A percentile compares a stretch with the other conserved stretches of the same genome.
Evolutionary conservation across 192 early-diverging fungal genomes (phyloP).

Genomic region (Coemansia sp.): DNA sequence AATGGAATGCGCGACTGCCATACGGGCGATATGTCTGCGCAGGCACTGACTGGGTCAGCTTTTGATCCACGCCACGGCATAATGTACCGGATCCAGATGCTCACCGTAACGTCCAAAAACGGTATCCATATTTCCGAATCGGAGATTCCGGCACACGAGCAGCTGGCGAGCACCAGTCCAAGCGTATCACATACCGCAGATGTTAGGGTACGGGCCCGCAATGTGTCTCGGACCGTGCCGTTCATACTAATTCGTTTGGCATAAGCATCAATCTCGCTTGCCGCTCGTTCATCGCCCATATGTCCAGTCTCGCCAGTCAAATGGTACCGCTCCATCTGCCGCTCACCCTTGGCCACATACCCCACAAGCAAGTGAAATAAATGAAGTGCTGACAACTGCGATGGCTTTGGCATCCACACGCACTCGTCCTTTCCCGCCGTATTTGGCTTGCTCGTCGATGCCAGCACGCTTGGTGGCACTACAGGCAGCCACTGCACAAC

Average conservation of each 20-base stretch:
- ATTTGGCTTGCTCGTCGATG: conserved; percentile 3
- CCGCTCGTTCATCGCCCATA: not conserved
- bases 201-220: conserved; percentile 20
- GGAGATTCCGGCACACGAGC: conserved; percentile 12
- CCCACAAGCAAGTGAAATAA: conserved; percentile 30
- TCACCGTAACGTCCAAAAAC: conserved; percentile 24
- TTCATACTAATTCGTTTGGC: conserved; percentile 38
- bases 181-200: conserved; percentile 21
- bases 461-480: conserved; percentile 11
- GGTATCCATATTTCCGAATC: conserved; percentile 44
- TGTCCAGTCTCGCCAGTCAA: conserved; percentile 9
- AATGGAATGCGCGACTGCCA: conserved; percentile 44
- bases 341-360: conserved; percentile 40
- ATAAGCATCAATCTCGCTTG: conserved; percentile 10
- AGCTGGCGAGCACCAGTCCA: conserved; percentile 21
- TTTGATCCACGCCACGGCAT: conserved; percentile 42
- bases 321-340: conserved; percentile 44
- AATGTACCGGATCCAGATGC: conserved; percentile 37
- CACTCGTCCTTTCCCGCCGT: conserved; percentile 6
- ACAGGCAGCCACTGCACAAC: conserved; percentile 39
- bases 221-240: conserved; percentile 27
- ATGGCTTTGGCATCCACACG: conserved; percentile 30
- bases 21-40: conserved; percentile 21
- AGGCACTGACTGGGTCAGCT: not conserved
- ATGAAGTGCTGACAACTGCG: conserved; percentile 31